Conservation (phyloP, 140 eudicot genomes). For the Ambrosia hybrid region DNA sequence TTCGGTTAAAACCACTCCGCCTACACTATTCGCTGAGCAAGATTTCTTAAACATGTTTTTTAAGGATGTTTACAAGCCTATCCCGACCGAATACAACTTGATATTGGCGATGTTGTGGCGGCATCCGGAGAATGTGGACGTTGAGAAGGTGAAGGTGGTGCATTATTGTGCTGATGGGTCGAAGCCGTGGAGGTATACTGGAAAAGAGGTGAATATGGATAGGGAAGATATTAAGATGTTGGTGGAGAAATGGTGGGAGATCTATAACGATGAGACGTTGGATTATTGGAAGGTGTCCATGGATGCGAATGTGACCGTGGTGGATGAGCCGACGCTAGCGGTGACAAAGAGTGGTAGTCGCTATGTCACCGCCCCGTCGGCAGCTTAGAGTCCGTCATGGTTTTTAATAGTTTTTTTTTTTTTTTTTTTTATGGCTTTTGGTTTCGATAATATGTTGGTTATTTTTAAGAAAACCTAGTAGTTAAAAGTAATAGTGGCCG, state of each 20-base stretch:
- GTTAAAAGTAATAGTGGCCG: not conserved
- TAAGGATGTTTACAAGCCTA: slow-evolving; percentile 42
- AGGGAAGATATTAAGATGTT: slow-evolving; percentile 64
- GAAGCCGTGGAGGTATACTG: slow-evolving; percentile 66
- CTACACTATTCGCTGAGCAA: slow-evolving; percentile 71
- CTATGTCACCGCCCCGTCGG: slow-evolving; percentile 53
- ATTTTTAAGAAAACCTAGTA: too few relatives aligned
- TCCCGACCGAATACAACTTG: slow-evolving; percentile 45
- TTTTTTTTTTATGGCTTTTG: not conserved
- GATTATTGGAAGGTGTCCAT: slow-evolving; percentile 30
- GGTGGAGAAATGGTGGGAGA: slow-evolving; percentile 55
- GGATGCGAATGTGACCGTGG: slow-evolving; percentile 4
- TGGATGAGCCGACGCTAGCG: slow-evolving; percentile 11
- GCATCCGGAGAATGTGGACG: slow-evolving; percentile 56
- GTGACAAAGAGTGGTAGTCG: slow-evolving; percentile 26
- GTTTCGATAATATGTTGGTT: too few relatives aligned
- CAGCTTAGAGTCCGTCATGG: slow-evolving; percentile 37
- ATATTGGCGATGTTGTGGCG: slow-evolving; percentile 62
- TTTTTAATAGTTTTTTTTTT: not conserved
- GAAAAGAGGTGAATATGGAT: slow-evolving; percentile 57
- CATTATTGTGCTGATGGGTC: slow-evolving; percentile 69
- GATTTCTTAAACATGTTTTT: slow-evolving; percentile 60
- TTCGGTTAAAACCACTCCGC: slow-evolving; percentile 51
- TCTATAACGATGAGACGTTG: slow-evolving; percentile 49
- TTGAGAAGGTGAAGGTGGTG: slow-evolving; percentile 51